These are phyloP conservation scores for Beauveria sp. DNA, from an alignment of 2,329 filamentous ascomycete genomes.

Conservation along the genomic window DNA sequence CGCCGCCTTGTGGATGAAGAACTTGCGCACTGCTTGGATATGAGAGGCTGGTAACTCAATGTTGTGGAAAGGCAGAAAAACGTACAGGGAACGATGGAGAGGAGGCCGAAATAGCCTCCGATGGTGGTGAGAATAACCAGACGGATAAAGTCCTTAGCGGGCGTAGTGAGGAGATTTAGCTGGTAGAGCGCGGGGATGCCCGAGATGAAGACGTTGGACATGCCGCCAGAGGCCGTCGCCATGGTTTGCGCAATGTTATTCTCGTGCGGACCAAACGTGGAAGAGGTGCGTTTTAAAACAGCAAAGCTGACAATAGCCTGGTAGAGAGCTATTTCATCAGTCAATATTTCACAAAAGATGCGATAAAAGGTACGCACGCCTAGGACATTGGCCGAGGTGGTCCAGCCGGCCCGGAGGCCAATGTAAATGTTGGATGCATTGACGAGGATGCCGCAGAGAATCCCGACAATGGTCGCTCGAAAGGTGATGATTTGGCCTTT, in stretches of 20 bases:
- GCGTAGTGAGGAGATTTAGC: constrained; percentile 5
- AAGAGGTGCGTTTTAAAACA: not conserved
- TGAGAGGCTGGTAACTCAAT: not conserved
- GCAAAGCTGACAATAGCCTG: constrained; percentile 7
- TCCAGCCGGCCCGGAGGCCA: constrained; percentile 6
- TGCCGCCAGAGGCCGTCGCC: constrained; percentile 10
- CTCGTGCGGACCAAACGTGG: constrained; percentile 10
- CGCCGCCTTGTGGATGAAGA: constrained; percentile 4
- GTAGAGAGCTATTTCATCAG: too few species aligned
- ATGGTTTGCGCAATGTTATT: constrained; percentile 12
- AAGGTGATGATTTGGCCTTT: not conserved
- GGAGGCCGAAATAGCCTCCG: constrained; percentile 8
- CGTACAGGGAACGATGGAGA: constrained; percentile 8
- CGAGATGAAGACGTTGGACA: constrained; percentile 11
- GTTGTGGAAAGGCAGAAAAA: not conserved
- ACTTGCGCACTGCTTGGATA: not conserved
- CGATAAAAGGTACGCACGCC: not conserved
- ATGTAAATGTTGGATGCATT: constrained; percentile 10
- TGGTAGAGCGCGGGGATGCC: constrained; percentile 14
- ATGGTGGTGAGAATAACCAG: constrained; percentile 1
- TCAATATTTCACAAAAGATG: not conserved
- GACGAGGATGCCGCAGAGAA: constrained; percentile 2
- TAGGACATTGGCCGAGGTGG: constrained; percentile 3
- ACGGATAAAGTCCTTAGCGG: constrained; percentile 4
- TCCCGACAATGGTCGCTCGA: not conserved